Conservation (phyloP, 1,284 basidiomycete genomes). For the Bondarzewia mesenterica region DNA sequence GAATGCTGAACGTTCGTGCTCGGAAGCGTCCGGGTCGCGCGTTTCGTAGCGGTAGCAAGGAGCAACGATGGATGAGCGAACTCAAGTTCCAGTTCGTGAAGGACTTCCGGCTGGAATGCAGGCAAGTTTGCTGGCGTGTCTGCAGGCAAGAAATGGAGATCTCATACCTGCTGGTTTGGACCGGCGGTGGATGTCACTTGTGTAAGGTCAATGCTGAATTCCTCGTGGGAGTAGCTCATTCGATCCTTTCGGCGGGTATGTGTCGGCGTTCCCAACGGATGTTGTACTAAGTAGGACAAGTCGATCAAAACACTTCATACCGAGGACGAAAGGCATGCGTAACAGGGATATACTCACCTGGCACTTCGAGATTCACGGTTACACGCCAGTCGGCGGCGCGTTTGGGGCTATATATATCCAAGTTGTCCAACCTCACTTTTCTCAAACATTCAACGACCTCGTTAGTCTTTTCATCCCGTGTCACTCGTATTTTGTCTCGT, state of each 20-base stretch:
- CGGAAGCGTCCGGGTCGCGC: constrained; percentile 47
- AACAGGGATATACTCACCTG: constrained; percentile 31
- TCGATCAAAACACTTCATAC: neutral
- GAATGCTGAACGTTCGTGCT: constrained; percentile 62
- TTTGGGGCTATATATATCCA: constrained; percentile 85
- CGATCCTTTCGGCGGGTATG: constrained; percentile 80
- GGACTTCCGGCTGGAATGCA: constrained; percentile 39
- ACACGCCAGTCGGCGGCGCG: constrained; percentile 85
- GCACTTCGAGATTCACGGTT: constrained; percentile 83
- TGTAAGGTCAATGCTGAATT: constrained; percentile 89
- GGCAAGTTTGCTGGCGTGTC: constrained; percentile 3
- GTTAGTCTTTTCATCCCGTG: constrained; percentile 70
- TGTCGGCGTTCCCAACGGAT: constrained; percentile 50
- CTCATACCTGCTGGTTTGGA: constrained; percentile 39
- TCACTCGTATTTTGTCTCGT: constrained; percentile 76
- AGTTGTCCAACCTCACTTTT: constrained; percentile 80
- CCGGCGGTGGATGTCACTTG: constrained; percentile 64
- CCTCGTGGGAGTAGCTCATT: constrained; percentile 88
- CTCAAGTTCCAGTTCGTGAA: constrained; percentile 71
- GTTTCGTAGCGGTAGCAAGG: constrained; percentile 46
- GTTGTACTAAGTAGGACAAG: constrained; percentile 33
- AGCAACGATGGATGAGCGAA: constrained; percentile 56
- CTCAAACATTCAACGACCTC: constrained; percentile 59
- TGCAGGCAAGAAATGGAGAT: constrained; percentile 7
- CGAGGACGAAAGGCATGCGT: constrained; percentile 14